These are phyloP conservation scores for Microdochium paspali DNA, from an alignment of 2,329 filamentous ascomycete genomes.

Conservation along the genomic window DNA sequence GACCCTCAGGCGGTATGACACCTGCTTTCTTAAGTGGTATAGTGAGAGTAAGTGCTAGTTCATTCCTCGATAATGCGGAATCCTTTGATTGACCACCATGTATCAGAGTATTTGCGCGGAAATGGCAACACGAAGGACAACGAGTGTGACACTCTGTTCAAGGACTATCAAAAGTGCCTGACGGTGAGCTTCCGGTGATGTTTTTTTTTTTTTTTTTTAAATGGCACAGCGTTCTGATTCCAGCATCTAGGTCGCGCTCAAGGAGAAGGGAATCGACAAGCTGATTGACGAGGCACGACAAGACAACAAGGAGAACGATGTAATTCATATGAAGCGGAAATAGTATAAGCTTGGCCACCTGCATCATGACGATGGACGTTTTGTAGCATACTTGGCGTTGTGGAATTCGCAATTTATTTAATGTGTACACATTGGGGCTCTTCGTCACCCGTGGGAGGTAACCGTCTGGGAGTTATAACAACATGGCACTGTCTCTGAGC, in stretches of 20 bases:
- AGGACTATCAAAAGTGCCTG: conserved; percentile 80
- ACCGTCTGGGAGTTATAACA: too few species aligned
- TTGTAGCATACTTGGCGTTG: too few species aligned
- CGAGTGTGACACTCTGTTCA: conserved; percentile 80
- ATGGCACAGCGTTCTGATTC: background rate
- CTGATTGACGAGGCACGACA: conserved; percentile 87
- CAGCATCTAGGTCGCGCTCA: conserved; percentile 61
- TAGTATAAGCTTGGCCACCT: conserved; percentile 9
- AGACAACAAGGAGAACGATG: conserved; percentile 81
- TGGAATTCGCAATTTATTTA: too few species aligned
- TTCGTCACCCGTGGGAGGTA: too few species aligned
- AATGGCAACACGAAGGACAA: conserved; percentile 65
- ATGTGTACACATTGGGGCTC: too few species aligned
- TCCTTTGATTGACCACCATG: background rate
- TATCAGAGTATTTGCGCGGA: conserved; percentile 77
- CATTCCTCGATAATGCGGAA: too few species aligned
- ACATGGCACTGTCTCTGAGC: too few species aligned
- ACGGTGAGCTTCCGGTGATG: conserved; percentile 51
- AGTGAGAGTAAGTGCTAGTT: conserved; percentile 74
- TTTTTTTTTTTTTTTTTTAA: conserved; percentile 1
- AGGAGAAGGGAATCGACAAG: conserved; percentile 83
- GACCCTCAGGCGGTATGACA: conserved; percentile 71
- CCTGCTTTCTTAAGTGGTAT: conserved; percentile 98
- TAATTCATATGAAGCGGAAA: conserved; percentile 50
- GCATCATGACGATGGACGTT: too few species aligned